These are phyloP conservation scores for Alternaria gaisen DNA, from an alignment of 2,329 filamentous ascomycete species.

Conservation along the genomic window DNA sequence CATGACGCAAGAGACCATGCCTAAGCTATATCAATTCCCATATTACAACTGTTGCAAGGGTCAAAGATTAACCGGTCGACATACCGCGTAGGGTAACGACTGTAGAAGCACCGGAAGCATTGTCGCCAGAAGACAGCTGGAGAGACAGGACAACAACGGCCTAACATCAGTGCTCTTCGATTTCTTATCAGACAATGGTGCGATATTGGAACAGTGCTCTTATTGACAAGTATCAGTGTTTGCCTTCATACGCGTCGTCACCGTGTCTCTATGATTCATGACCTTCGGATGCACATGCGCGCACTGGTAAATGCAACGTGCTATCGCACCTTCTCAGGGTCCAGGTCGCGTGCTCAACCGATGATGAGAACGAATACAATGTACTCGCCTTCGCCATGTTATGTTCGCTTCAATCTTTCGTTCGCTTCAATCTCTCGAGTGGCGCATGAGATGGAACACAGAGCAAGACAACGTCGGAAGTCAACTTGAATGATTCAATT, in stretches of 20 bases:
- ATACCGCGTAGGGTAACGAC: background rate
- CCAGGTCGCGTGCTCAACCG: background rate
- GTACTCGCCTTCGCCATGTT: background rate
- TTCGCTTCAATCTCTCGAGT: background rate
- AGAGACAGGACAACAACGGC: background rate
- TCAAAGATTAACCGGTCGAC: background rate
- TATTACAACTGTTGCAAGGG: background rate
- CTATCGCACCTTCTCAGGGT: background rate
- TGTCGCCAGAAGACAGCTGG: background rate
- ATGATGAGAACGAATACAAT: background rate
- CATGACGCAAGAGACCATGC: background rate
- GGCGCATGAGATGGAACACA: background rate
- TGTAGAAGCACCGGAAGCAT: background rate
- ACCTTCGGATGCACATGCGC: background rate
- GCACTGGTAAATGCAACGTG: constrained; percentile 2
- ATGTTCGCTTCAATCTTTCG: background rate
- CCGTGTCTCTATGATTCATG: background rate
- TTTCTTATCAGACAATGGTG: background rate
- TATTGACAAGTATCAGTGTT: background rate
- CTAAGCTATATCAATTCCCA: background rate
- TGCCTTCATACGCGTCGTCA: background rate
- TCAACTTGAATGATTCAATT: background rate
- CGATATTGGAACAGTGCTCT: background rate
- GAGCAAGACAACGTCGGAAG: background rate
- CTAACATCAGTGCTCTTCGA: background rate